Percentiles rank a stretch among this genome's conserved stretches.
phyloP scores from a whole-genome alignment of 768 basidiomycete genomes.

The Russula sp. region DNA sequence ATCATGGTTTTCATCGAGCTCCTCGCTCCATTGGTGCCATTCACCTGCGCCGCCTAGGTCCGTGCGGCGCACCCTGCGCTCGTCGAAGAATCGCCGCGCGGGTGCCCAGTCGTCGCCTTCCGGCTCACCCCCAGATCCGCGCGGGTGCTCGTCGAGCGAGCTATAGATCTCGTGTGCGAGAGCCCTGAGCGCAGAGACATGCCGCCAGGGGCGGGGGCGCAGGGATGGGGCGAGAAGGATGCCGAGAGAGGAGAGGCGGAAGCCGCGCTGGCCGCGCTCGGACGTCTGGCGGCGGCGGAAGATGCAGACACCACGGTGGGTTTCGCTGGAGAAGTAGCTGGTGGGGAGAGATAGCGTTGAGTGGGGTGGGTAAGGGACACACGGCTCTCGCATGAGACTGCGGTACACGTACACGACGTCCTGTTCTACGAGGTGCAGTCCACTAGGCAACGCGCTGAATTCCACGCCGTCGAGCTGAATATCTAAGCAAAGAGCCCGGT shows the following conservation, averaged over 20 bases:
- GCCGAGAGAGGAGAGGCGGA: conserved; percentile 72
- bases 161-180: conserved; percentile 52
- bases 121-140: conserved; percentile 31
- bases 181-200: conserved; percentile 56
- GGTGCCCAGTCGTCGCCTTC: conserved; percentile 58
- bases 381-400: background rate
- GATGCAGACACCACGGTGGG: conserved; percentile 64
- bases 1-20: conserved; percentile 35
- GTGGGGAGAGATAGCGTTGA: background rate
- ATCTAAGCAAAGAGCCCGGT: conserved; percentile 37
- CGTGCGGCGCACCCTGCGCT: conserved; percentile 44
- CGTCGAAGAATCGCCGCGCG: conserved; percentile 58
- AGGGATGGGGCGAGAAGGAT: conserved; percentile 60
- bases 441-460: conserved; percentile 77
- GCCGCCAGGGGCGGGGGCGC: conserved; percentile 71
- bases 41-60: conserved; percentile 52
- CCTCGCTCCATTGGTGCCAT: conserved; percentile 66
- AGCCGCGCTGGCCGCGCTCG: conserved; percentile 71
- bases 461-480: conserved; percentile 65
- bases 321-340: conserved; percentile 70
- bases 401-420: conserved; percentile 62
- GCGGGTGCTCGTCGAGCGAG: conserved; percentile 27
- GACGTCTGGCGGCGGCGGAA: conserved; percentile 64
- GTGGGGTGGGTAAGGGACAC: background rate
- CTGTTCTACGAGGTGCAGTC: conserved; percentile 70